Conservation (phyloP, 2,329 filamentous ascomycete species). For the Paraphaeosphaeria minitans region DNA sequence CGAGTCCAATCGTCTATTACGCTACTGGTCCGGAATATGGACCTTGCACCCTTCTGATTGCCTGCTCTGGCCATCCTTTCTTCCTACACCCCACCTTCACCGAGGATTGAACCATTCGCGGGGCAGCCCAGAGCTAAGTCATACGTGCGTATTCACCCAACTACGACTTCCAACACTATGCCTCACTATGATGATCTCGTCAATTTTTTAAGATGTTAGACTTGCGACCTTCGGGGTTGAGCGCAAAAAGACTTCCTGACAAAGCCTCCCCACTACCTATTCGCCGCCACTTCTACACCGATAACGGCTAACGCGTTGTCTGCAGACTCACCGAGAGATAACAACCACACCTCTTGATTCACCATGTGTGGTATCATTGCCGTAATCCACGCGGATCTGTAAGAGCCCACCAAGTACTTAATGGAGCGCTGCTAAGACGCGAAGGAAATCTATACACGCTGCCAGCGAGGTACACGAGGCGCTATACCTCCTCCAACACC, state of each 20-base stretch:
- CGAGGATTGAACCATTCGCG: slow-evolving; percentile 4
- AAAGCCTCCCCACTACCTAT: slow-evolving; percentile 23
- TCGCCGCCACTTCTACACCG: slow-evolving; percentile 20
- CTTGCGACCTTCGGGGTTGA: slow-evolving; percentile 46
- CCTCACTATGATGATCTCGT: slow-evolving; percentile 42
- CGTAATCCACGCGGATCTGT: slow-evolving; percentile 53
- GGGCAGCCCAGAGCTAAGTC: slow-evolving; percentile 1
- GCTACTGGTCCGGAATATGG: slow-evolving; percentile 17
- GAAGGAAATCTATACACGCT: slow-evolving; percentile 41
- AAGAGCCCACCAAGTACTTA: slow-evolving; percentile 28
- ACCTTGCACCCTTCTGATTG: slow-evolving; percentile 18
- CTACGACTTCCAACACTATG: background rate
- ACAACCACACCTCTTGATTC: slow-evolving; percentile 15
- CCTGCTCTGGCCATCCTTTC: slow-evolving; percentile 16
- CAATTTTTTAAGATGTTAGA: slow-evolving; percentile 48
- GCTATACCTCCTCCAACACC: slow-evolving; percentile 54
- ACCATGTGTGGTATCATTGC: slow-evolving; percentile 59
- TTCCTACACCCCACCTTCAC: slow-evolving; percentile 19
- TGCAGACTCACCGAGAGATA: slow-evolving; percentile 17
- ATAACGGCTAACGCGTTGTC: slow-evolving; percentile 28
- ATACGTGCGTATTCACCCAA: slow-evolving; percentile 21
- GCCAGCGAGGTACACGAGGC: slow-evolving; percentile 54
- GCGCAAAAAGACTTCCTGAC: slow-evolving; percentile 46
- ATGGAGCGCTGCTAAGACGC: slow-evolving; percentile 19
- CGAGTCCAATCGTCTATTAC: slow-evolving; percentile 15